Evolutionary conservation across 176 grass and related monocot genomes (phyloP), one percentile per base, ranked within the genome.

Genomic region (Calamus simplicifolius): DNA sequence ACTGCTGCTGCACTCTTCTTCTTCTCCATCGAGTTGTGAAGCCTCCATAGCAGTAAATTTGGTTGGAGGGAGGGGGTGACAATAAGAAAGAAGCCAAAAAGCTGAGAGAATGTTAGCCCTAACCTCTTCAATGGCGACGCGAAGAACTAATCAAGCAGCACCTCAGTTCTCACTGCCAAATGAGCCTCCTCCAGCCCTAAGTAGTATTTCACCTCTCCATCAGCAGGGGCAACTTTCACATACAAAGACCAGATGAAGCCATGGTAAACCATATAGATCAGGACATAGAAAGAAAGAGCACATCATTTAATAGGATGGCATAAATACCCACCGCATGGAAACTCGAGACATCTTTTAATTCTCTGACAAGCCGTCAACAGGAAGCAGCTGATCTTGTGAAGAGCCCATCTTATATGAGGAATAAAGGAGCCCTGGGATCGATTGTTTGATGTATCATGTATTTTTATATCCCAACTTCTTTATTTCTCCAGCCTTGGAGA

Each of bases 401-500:
- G 8, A 43, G 35, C 8, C 8, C 35, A 43, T 43, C 35, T 43
- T 43, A 43, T 0, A 43, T 43, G 8, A 43, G 70, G 59, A 70
- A 64, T 61, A 59, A 18, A 76, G 59, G 74, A 58, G 58, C 58
- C 62, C 77, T 79, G 70, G 67, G 18, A 18, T 74, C 2, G 8
- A 43, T 43, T 12, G 8, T 43, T 43, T 13, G 35, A 43, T 43
- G 21, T 23, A n/a, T n/a, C n/a, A n/a, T n/a, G n/a, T n/a, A 23
- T 23, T 0, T 23, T 23, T 0, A 43, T 43, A 43, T 43, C 35
- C 35, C 35, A 43, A 12, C 35, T 60, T 16, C 58, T 38, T 60
- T 35, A 31, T 19, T 30, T 18, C 58, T n/a, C 7, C 58, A 18
- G 28, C 58, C 17, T 18, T 16, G 27, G 28, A 18, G 58, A 30